Percentiles rank a stretch among this genome's conserved stretches.
These are phyloP conservation scores for Nigrograna mackinnonii DNA, from an alignment of 2,329 filamentous ascomycete species.

Conservation along the genomic window DNA sequence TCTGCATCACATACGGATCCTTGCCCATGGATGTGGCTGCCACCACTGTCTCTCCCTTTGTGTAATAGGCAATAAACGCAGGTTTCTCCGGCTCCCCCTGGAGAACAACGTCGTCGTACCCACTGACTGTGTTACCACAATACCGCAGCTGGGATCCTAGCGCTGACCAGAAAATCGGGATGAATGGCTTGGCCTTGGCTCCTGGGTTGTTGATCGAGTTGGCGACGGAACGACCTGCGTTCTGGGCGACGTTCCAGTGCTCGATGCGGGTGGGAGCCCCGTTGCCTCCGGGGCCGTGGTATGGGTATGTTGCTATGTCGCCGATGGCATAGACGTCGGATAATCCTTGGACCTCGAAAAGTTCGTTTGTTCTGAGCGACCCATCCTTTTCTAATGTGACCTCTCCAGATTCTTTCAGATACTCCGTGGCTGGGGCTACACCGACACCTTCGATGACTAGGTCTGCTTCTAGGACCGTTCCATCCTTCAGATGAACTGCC, in stretches of 20 bases:
- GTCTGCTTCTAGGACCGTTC: slow-evolving; percentile 81
- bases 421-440: slow-evolving; percentile 83
- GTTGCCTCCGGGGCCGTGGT: slow-evolving; percentile 83
- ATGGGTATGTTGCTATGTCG: slow-evolving; percentile 94
- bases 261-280: slow-evolving; percentile 81
- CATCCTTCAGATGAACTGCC: slow-evolving; percentile 80
- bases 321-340: slow-evolving; percentile 90
- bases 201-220: slow-evolving; percentile 72
- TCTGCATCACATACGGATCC: slow-evolving; percentile 84
- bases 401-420: slow-evolving; percentile 71
- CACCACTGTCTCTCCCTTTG: slow-evolving; percentile 81
- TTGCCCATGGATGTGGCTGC: slow-evolving; percentile 89
- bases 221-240: slow-evolving; percentile 81
- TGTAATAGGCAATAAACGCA: slow-evolving; percentile 90
- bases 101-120: slow-evolving; percentile 85
- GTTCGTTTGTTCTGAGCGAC: slow-evolving; percentile 80
- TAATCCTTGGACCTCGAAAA: slow-evolving; percentile 75
- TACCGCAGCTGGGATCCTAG: slow-evolving; percentile 88
- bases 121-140: slow-evolving; percentile 81
- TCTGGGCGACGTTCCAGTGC: slow-evolving; percentile 98
- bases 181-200: slow-evolving; percentile 70
- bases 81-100: slow-evolving; percentile 71
- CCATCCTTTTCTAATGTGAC: slow-evolving; percentile 79
- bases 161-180: slow-evolving; percentile 96
- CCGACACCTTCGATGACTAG: slow-evolving; percentile 91